Evolutionary conservation across 305 asterid genomes (phyloP), one percentile per base, ranked within the genome.

Genomic region (Nicotiana rustica): DNA sequence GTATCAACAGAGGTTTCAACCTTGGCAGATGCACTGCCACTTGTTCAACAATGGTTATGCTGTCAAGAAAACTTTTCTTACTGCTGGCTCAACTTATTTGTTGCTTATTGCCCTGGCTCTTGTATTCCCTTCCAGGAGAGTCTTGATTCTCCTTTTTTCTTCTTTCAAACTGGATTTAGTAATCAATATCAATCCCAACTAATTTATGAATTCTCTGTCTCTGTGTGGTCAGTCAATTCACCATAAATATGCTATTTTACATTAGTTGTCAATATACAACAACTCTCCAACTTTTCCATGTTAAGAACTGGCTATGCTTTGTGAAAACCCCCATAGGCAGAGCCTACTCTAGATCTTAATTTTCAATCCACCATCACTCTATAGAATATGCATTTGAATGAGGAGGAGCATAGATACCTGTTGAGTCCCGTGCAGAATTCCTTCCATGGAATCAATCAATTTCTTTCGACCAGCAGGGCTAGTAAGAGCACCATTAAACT

Each of bases 401-500:
- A 75, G 15, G 62, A 75, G 38, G 6, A 71, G 62, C 13, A 88
- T 75, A 55, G 8, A 80, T 88, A 95, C 98, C 97, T 91, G 94
- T 82, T 86, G 92, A 85, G 91, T 91, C 77, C 96, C 96, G 66
- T 87, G 89, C 82, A 88, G 65, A 87, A 95, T 90, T 82, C 92
- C 92, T 82, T 95, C 97, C 89, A 92, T 88, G 66, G 96, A 93
- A 84, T 89, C 87, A 41, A 92, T 84, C 85, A 95, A 92, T 85
- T 93, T 92, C 77, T 61, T 83, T 80, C 93, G 92, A 82, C 97
- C 93, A 84, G 87, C 92, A 77, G 92, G 89, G 67, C 94, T 92
- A 57, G 90, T 77, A 82, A 93, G 91, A 64, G 97, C 98, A 85
- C 89, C 88, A 86, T 93, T 97, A 88, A 95, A 93, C 97, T 95